phyloP scores from a whole-genome alignment of 2,329 filamentous ascomycete genomes.

The Cordyceps javanica region DNA sequence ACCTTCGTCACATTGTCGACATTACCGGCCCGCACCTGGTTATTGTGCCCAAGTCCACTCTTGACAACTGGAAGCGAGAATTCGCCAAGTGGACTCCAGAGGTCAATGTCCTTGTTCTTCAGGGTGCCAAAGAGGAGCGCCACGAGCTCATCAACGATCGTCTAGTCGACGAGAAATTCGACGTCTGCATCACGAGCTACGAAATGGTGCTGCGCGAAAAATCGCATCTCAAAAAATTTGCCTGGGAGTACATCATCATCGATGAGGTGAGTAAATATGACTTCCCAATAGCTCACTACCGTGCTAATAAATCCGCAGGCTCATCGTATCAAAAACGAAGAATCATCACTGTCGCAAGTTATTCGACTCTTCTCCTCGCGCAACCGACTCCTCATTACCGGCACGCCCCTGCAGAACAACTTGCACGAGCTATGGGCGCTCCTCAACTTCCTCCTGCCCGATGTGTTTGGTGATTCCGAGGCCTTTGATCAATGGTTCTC shows the following conservation, averaged over 20 bases:
- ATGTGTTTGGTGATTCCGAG: conserved; percentile 94
- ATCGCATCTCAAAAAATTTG: conserved; percentile 90
- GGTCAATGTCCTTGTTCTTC: conserved; percentile 86
- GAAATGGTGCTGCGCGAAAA: conserved; percentile 98
- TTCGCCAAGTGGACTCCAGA: conserved; percentile 93
- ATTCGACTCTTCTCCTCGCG: conserved; percentile 94
- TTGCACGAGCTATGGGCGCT: conserved; percentile 96
- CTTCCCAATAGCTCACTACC: neutral
- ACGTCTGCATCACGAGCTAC: conserved; percentile 97
- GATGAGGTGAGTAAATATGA: conserved; percentile 54
- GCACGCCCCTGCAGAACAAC: conserved; percentile 96
- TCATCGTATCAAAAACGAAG: conserved; percentile 98
- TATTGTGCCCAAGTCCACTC: conserved; percentile 89
- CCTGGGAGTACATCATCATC: conserved; percentile 99
- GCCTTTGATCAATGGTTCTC: conserved; percentile 99
- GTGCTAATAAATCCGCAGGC: conserved; percentile 35
- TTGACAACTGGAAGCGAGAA: conserved; percentile 98
- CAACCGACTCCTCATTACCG: conserved; percentile 91
- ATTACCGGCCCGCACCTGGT: conserved; percentile 89
- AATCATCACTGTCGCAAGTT: conserved; percentile 92
- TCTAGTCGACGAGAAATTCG: conserved; percentile 90
- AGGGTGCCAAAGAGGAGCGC: conserved; percentile 92
- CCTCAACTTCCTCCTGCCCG: conserved; percentile 94
- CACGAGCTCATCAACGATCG: conserved; percentile 82
- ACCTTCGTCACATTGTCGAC: conserved; percentile 82